Percentiles rank a stretch among this genome's conserved stretches.
Evolutionary conservation across 106 monocot species (phyloP).

Genomic region (Hemerocallis citrina): DNA sequence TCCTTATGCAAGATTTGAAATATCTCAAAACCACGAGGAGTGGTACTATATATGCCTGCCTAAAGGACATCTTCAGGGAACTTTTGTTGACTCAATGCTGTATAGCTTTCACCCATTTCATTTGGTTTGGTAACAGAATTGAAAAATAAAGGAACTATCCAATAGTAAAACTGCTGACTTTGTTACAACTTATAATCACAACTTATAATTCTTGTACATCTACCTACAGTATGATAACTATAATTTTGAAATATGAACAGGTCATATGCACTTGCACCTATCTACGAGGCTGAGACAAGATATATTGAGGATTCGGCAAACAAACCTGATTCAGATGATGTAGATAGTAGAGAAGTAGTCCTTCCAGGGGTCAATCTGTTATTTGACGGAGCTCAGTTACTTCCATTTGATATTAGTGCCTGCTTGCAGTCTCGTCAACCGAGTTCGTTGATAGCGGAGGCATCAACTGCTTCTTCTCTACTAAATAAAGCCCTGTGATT

Average conservation of each 20-base stretch:
- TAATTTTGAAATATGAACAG: constrained; percentile 23
- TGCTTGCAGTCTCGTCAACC: constrained; percentile 91
- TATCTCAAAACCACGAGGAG: too few species aligned
- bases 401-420: constrained; percentile 83
- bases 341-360: constrained; percentile 72
- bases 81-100: too few species aligned
- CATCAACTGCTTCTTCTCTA: constrained; percentile 57
- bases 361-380: constrained; percentile 82
- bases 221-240: neutral
- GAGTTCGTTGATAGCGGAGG: constrained; percentile 78
- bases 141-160: neutral
- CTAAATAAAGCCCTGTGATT: constrained; percentile 29
- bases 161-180: neutral
- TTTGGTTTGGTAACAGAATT: too few species aligned
- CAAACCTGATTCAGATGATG: constrained; percentile 70
- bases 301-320: constrained; percentile 38
- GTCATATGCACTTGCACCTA: constrained; percentile 72
- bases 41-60: too few species aligned
- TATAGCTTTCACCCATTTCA: too few species aligned
- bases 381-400: constrained; percentile 72
- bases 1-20: too few species aligned
- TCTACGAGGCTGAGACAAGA: constrained; percentile 66
- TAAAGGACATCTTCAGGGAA: too few species aligned
- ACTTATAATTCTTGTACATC: too few species aligned
- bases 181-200: too few species aligned